Conservation (phyloP, 129 eudicot species). For the Kitagawia praeruptora region DNA sequence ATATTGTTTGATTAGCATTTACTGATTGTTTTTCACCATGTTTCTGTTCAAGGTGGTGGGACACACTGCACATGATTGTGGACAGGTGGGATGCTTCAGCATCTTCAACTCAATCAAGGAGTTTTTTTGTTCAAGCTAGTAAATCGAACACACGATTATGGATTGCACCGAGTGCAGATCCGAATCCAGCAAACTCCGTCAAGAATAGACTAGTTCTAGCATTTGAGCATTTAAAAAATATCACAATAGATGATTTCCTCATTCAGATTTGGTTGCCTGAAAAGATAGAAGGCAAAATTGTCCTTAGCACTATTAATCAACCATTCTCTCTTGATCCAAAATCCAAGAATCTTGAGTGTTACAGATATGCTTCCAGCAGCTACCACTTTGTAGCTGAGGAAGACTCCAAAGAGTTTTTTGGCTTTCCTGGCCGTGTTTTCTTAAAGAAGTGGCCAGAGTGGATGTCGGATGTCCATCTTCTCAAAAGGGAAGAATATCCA, state of each 20-base stretch:
- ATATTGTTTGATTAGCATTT: too few species aligned
- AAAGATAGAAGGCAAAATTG: conserved; percentile 34
- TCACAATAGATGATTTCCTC: conserved; percentile 49
- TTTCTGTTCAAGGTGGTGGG: too few species aligned
- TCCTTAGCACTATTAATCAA: conserved; percentile 55
- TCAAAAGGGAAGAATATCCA: conserved; percentile 47
- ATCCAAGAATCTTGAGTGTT: conserved; percentile 39
- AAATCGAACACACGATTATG: conserved; percentile 22
- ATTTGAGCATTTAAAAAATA: conserved; percentile 39
- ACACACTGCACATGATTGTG: too few species aligned
- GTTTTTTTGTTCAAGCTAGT: conserved; percentile 18
- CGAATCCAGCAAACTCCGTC: conserved; percentile 20
- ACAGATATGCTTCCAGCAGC: conserved; percentile 45
- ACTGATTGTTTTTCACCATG: too few species aligned
- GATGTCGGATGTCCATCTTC: conserved; percentile 51
- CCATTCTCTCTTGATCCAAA: conserved; percentile 40
- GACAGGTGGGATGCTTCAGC: conserved; percentile 17
- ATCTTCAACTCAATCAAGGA: conserved; percentile 7
- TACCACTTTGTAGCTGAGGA: conserved; percentile 54
- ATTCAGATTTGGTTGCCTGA: conserved; percentile 81
- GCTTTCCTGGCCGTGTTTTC: conserved; percentile 77
- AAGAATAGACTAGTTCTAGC: conserved; percentile 45
- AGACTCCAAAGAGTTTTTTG: conserved; percentile 37
- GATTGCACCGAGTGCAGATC: conserved; percentile 29
- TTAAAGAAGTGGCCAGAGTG: conserved; percentile 60